Evolutionary conservation across 352 stramenopile genomes (phyloP).

Genomic region (Phytophthora constricta): DNA sequence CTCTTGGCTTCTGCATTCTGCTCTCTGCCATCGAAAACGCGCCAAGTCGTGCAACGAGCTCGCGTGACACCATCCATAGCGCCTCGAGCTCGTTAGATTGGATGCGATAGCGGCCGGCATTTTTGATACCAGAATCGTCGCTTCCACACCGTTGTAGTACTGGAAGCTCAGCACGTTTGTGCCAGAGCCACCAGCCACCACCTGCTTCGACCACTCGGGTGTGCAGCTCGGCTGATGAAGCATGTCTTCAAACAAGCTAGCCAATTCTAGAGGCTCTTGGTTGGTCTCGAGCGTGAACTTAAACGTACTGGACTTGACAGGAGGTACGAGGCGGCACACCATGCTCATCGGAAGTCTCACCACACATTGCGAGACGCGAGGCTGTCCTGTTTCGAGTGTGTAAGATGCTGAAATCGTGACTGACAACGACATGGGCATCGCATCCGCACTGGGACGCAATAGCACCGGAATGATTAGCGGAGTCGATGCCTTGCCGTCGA

Average conservation of each 20-base stretch:
- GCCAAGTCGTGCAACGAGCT: constrained; percentile 76
- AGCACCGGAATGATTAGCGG: constrained; percentile 71
- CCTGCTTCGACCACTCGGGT: constrained; percentile 74
- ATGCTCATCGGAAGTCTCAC: constrained; percentile 83
- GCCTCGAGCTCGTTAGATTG: constrained; percentile 86
- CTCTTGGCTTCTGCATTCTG: constrained; percentile 28
- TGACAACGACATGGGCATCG: constrained; percentile 75
- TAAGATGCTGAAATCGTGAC: constrained; percentile 76
- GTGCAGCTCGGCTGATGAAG: constrained; percentile 77
- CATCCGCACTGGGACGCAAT: constrained; percentile 47
- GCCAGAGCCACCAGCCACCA: constrained; percentile 51
- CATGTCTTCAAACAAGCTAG: constrained; percentile 87
- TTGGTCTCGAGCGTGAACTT: constrained; percentile 92
- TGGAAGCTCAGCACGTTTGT: constrained; percentile 90
- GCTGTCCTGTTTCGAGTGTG: constrained; percentile 72
- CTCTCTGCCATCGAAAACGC: constrained; percentile 43
- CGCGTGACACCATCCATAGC: constrained; percentile 80
- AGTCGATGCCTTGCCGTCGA: constrained; percentile 71
- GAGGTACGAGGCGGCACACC: constrained; percentile 68
- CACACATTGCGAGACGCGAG: constrained; percentile 65
- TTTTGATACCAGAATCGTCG: constrained; percentile 92
- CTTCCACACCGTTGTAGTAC: constrained; percentile 87
- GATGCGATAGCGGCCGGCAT: constrained; percentile 86
- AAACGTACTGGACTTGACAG: constrained; percentile 82
- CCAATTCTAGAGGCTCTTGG: constrained; percentile 74